Evolutionary conservation across 2,329 filamentous ascomycete species (phyloP), one percentile per base, ranked within the genome.

Genomic region (Talaromyces sp.): DNA sequence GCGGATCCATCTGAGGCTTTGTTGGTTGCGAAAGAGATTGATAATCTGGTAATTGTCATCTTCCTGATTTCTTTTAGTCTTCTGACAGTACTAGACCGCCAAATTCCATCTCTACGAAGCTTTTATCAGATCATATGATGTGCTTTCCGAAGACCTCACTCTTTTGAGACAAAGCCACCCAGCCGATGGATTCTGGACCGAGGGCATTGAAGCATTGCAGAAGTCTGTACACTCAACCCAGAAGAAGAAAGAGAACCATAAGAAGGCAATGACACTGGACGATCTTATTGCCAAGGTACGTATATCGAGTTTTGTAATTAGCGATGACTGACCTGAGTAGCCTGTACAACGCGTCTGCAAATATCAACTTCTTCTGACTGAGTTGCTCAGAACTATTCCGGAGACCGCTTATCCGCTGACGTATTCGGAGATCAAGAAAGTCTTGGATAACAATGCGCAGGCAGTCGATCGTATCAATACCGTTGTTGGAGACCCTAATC

Each of bases 301-400:
- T 58, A 25, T 3, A 13, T 45, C 3, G 17, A 38, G 7, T 5
- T 13, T 29, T 29, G 38, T 59, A 27, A n/a, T 19, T 17, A 29
- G 25, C 7, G 17, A 25, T 56, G 8, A 29, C 67, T 45, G n/a
- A 19, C 38, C 58, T 36, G 22, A 29, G 17, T 63, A 96, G 91
- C 95, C 94, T 0, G 93, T 97, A 22, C 94, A 99, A 78, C 86
- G 94, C 64, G 86, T 97, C 25, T 96, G 92, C 81, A 92, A 91
- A 79, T 98, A 98, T 73, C 92, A 92, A 11, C 82, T 99, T 3
- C 82, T 98, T 1, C 93, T 98, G 72, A 85, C 88, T 5, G 92
- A 97, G 72, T 83, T 99, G 8, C 83, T 93, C 67, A 93, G 90
- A 72, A 85, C 89, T 69, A 97, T 93, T 0, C 91, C 92, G 1